These are phyloP conservation scores for Chaetoceros tenuissimus DNA, from an alignment of 108 stramenopile genomes.

Conservation along the genomic window DNA sequence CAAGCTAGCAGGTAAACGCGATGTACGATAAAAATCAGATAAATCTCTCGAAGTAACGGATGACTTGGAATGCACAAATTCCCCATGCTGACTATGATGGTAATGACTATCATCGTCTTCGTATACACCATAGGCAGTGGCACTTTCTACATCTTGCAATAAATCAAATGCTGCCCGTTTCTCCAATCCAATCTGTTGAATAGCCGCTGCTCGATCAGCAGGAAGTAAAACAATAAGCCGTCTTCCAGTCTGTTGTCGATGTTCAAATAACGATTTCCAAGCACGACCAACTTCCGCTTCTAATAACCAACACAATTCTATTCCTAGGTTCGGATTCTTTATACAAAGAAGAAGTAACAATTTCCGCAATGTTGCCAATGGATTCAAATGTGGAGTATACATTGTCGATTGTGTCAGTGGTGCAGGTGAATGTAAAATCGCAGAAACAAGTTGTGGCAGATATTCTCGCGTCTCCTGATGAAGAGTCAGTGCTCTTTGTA, in stretches of 20 bases:
- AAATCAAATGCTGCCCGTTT: constrained; percentile 78
- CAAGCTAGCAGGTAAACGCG: constrained; percentile 46
- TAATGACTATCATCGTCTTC: background rate
- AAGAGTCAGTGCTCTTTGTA: constrained; percentile 18
- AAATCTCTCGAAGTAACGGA: no score
- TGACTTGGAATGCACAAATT: background rate
- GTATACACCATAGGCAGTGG: constrained; percentile 63
- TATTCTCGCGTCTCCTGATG: constrained; percentile 47
- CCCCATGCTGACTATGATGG: background rate
- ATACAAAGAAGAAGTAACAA: constrained; percentile 54
- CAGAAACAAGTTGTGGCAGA: constrained; percentile 77
- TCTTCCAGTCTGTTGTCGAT: constrained; percentile 74
- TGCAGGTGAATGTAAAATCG: constrained; percentile 69
- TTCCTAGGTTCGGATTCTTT: constrained; percentile 70
- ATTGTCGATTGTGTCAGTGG: constrained; percentile 13
- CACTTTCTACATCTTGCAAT: constrained; percentile 79
- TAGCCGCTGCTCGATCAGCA: constrained; percentile 72
- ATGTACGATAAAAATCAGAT: background rate
- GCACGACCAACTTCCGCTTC: constrained; percentile 86
- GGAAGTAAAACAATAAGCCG: constrained; percentile 71
- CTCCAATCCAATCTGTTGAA: constrained; percentile 70
- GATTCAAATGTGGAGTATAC: constrained; percentile 45
- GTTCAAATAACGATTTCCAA: constrained; percentile 83
- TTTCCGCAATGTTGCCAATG: constrained; percentile 57
- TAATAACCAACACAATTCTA: constrained; percentile 80